Conservation (phyloP, 2,329 filamentous ascomycete genomes). For the Fusarium domesticum region DNA sequence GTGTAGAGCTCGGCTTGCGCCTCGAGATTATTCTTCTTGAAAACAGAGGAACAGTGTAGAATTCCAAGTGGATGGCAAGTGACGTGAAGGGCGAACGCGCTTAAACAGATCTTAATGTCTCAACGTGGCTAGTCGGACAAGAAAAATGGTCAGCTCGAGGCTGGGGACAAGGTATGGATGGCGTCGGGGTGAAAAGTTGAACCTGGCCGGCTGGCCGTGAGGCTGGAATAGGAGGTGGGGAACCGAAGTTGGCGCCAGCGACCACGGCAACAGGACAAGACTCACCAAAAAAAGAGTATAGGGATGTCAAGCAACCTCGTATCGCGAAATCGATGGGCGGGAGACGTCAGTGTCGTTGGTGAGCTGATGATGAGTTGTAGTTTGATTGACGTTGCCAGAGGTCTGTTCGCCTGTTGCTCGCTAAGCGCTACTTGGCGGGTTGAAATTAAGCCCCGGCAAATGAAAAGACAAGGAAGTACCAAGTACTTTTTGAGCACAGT, state of each 20-base stretch:
- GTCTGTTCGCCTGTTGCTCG: conserved; percentile 26
- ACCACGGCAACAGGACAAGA: conserved; percentile 5
- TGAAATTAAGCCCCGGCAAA: conserved; percentile 28
- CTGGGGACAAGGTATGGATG: conserved; percentile 5
- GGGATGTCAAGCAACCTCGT: conserved; percentile 26
- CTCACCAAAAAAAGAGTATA: conserved; percentile 27
- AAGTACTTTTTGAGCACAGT: conserved; percentile 25
- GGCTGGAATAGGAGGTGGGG: conserved; percentile 1
- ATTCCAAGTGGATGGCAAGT: background rate
- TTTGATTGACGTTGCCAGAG: conserved; percentile 13
- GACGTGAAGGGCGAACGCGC: background rate
- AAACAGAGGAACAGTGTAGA: background rate
- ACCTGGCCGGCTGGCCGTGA: conserved; percentile 6
- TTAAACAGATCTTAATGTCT: conserved; percentile 3
- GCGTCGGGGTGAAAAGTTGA: conserved; percentile 2
- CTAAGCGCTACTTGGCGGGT: conserved; percentile 36
- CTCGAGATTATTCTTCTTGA: conserved; percentile 6
- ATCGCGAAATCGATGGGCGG: conserved; percentile 25
- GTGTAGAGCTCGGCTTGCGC: conserved; percentile 21
- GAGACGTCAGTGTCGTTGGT: conserved; percentile 20
- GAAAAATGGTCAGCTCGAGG: conserved; percentile 10
- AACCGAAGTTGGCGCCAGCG: background rate
- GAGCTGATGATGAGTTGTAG: conserved; percentile 32
- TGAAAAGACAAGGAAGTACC: conserved; percentile 15
- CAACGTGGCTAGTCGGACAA: conserved; percentile 8